Evolutionary conservation across 2,329 filamentous ascomycete genomes (phyloP).

Genomic region (Aspergillus tubingensis): DNA sequence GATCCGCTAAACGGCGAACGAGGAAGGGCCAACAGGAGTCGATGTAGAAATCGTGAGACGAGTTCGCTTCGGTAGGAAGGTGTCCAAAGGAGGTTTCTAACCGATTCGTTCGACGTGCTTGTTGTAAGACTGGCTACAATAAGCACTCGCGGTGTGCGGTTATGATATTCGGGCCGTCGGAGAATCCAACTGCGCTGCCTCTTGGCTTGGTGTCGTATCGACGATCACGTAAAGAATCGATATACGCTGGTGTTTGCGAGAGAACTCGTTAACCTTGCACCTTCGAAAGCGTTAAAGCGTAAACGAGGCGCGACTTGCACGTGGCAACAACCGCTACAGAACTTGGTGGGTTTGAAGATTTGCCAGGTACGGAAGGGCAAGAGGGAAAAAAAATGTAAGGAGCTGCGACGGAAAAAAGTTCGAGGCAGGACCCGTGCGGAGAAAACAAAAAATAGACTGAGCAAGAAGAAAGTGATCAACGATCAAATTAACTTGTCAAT

Average conservation of each 20-base stretch:
- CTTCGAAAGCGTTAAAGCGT: slow-evolving; percentile 22
- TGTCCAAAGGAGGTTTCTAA: neutral
- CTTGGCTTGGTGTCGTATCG: slow-evolving; percentile 9
- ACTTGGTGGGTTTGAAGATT: slow-evolving; percentile 12
- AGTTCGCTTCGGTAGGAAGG: slow-evolving; percentile 4
- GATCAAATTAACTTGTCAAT: slow-evolving; percentile 25
- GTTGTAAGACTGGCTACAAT: slow-evolving; percentile 6
- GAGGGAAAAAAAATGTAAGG: slow-evolving; percentile 15
- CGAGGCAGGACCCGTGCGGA: slow-evolving; percentile 24
- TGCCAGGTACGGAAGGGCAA: slow-evolving; percentile 11
- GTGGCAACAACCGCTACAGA: slow-evolving; percentile 22
- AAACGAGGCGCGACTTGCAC: slow-evolving; percentile 30
- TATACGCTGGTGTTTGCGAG: slow-evolving; percentile 9
- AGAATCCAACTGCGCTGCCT: slow-evolving; percentile 14
- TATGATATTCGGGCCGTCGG: slow-evolving; percentile 18
- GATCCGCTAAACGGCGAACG: slow-evolving; percentile 16
- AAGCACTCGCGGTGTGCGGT: slow-evolving; percentile 15
- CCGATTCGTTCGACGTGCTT: neutral
- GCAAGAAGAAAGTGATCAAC: slow-evolving; percentile 18
- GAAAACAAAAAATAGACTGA: slow-evolving; percentile 14
- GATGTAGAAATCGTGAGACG: slow-evolving; percentile 2
- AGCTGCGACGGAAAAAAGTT: slow-evolving; percentile 22
- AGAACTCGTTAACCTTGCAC: slow-evolving; percentile 20
- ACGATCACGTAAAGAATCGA: slow-evolving; percentile 13
- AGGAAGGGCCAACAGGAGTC: slow-evolving; percentile 16